These are phyloP conservation scores for Rosa rugosa DNA, from an alignment of 306 rosid species.

Conservation along the genomic window DNA sequence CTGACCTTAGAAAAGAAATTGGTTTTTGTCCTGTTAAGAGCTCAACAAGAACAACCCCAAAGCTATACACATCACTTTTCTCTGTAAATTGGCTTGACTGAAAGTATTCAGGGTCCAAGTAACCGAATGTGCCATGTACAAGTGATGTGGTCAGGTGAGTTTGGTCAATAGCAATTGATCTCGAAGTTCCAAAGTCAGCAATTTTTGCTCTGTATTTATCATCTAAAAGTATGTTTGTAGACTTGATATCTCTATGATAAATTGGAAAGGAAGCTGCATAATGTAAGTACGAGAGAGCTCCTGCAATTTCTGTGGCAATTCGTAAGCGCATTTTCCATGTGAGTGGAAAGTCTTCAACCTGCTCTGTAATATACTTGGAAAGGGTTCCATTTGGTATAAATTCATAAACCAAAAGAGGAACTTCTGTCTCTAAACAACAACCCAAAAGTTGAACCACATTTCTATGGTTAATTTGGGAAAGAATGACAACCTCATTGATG, in stretches of 20 bases:
- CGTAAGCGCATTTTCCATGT: conserved; percentile 19
- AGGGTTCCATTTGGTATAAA: conserved; percentile 10
- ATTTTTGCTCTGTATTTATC: neutral
- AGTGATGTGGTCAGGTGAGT: conserved; percentile 1
- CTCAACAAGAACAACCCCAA: conserved; percentile 5
- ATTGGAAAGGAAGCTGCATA: conserved; percentile 11
- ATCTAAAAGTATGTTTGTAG: neutral
- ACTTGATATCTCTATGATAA: conserved; percentile 15
- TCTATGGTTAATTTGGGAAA: neutral
- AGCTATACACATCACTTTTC: conserved; percentile 4
- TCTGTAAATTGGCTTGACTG: neutral
- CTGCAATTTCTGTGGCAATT: conserved; percentile 16
- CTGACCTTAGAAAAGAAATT: neutral
- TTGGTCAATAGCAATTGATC: conserved; percentile 9
- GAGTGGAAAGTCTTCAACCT: neutral
- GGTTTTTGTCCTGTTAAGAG: conserved; percentile 2
- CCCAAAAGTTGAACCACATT: neutral
- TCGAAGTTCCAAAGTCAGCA: conserved; percentile 5
- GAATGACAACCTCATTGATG: neutral
- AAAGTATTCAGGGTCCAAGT: conserved; percentile 3
- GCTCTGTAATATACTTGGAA: neutral
- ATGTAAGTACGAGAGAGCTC: conserved; percentile 22
- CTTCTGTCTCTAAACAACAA: neutral
- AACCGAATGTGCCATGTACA: neutral
- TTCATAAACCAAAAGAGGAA: conserved; percentile 10